These are phyloP conservation scores for Rhodamnia argentea DNA, from an alignment of 345 rosid genomes.

Conservation along the genomic window DNA sequence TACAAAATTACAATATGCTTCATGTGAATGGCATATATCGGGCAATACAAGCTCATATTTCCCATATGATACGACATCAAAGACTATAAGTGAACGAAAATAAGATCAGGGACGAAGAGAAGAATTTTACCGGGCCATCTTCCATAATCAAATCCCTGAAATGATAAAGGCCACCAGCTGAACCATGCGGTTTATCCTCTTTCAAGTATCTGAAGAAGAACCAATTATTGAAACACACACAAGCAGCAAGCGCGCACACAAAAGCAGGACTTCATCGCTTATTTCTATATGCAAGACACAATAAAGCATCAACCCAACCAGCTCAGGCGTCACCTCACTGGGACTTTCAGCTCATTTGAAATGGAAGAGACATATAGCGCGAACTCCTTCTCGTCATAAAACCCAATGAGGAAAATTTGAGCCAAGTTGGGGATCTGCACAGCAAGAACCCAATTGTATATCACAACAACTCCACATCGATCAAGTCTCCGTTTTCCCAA, in stretches of 20 bases:
- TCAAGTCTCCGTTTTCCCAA: not conserved
- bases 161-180: constrained; percentile 79
- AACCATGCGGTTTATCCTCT: constrained; percentile 82
- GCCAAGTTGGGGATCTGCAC: constrained; percentile 62
- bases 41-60: not conserved
- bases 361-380: constrained; percentile 67
- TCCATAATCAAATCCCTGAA: constrained; percentile 68
- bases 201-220: constrained; percentile 44
- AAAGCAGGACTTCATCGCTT: not conserved
- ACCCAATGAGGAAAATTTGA: constrained; percentile 61
- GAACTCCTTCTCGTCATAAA: constrained; percentile 76
- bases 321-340: constrained; percentile 47
- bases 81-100: not conserved
- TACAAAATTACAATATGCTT: not conserved
- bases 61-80: not conserved
- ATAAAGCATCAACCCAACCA: not conserved
- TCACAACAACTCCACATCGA: not conserved
- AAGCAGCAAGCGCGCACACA: too few species aligned
- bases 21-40: not conserved
- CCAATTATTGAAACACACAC: not conserved
- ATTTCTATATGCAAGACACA: not conserved
- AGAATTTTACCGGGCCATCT: constrained; percentile 45
- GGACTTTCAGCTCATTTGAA: constrained; percentile 65
- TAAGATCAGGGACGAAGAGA: not conserved
- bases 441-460: not conserved